Evolutionary conservation across 2,329 filamentous ascomycete genomes (phyloP).

Genomic region (Cryphonectria nitschkei): DNA sequence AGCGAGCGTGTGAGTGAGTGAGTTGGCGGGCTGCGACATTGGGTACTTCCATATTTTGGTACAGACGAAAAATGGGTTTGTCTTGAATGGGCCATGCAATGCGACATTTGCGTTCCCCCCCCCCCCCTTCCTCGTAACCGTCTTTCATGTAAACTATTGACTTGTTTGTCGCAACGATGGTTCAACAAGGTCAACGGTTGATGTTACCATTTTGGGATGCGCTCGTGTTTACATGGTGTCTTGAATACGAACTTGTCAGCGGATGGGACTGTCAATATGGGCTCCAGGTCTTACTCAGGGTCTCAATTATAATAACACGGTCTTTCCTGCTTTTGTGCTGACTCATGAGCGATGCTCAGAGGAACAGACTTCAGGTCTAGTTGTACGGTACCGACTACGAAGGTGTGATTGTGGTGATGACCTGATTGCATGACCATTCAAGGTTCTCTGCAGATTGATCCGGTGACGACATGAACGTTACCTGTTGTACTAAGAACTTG

Average conservation of each 20-base stretch:
- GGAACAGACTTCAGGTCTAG: background rate
- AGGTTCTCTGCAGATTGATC: background rate
- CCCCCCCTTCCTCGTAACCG: background rate
- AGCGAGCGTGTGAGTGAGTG: background rate
- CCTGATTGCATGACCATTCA: background rate
- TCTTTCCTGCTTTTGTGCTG: background rate
- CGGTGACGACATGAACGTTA: background rate
- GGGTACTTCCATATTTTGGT: background rate
- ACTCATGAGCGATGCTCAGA: background rate
- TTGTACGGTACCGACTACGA: background rate
- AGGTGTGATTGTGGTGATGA: background rate
- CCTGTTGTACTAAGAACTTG: background rate
- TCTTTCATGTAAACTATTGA: background rate
- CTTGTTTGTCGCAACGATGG: background rate
- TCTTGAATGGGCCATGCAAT: background rate
- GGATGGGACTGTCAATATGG: background rate
- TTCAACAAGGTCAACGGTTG: background rate
- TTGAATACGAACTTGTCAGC: constrained; percentile 1
- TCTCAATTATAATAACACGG: background rate
- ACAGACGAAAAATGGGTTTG: background rate
- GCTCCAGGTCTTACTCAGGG: background rate
- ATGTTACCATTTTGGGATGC: background rate
- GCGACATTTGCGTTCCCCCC: background rate
- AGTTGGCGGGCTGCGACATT: background rate
- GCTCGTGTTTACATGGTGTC: background rate